Percentiles rank a stretch among this genome's conserved stretches.
Evolutionary conservation across 1,284 basidiomycete species (phyloP).

Genomic region (Cutaneotrichosporon arboriforme): DNA sequence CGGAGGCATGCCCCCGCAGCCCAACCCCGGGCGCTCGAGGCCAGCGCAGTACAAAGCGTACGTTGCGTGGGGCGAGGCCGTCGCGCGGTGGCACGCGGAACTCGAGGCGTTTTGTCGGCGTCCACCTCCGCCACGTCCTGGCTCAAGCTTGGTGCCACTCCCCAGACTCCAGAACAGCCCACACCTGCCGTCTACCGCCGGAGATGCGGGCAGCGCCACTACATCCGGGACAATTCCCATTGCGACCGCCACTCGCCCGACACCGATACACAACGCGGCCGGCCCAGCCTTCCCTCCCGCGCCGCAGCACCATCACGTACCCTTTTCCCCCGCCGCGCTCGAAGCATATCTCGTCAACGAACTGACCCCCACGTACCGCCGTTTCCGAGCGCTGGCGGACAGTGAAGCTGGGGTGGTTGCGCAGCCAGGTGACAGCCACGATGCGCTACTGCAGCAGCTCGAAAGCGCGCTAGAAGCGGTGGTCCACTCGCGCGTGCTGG

Average conservation of each 20-base stretch:
- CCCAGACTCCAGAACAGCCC: not conserved
- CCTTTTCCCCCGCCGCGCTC: not conserved
- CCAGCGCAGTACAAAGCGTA: not conserved
- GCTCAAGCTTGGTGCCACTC: too few relatives aligned
- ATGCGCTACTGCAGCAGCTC: not conserved
- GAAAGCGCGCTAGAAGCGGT: not conserved
- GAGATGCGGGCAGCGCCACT: not conserved
- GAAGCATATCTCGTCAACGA: slow-evolving; percentile 1
- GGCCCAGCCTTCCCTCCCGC: not conserved
- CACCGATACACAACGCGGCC: not conserved
- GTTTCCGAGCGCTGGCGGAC: not conserved
- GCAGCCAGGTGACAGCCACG: not conserved
- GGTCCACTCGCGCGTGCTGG: not conserved
- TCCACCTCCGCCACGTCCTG: too few relatives aligned
- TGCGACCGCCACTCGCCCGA: not conserved
- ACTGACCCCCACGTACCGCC: not conserved
- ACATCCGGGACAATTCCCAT: too few relatives aligned
- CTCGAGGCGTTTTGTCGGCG: not conserved
- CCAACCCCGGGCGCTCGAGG: too few relatives aligned
- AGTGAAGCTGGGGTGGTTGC: not conserved
- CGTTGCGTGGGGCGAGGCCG: not conserved
- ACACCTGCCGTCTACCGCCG: not conserved
- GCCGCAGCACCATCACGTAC: not conserved
- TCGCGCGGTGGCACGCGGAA: not conserved
- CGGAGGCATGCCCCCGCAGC: too few relatives aligned